These are phyloP conservation scores for Thermothelomyces thermophilus DNA, from an alignment of 2,329 filamentous ascomycete species.

Conservation along the genomic window DNA sequence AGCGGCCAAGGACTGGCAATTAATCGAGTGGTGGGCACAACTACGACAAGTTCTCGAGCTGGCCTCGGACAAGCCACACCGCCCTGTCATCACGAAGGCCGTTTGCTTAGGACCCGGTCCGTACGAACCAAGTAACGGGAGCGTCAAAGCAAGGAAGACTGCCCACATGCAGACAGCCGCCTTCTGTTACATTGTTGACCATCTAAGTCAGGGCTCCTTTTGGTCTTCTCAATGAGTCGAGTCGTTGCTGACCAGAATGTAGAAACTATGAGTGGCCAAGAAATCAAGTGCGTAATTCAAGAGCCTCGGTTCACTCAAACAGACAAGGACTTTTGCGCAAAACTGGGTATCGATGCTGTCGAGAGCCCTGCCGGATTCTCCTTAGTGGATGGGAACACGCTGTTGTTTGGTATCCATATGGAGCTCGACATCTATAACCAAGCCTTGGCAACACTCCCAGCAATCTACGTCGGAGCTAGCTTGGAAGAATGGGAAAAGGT, in stretches of 20 bases:
- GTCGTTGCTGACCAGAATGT: not conserved
- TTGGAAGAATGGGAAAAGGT: slow-evolving; percentile 42
- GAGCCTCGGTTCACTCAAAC: slow-evolving; percentile 46
- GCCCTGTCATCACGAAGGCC: slow-evolving; percentile 34
- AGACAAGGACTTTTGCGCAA: slow-evolving; percentile 46
- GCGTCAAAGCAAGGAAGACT: slow-evolving; percentile 39
- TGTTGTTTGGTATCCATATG: slow-evolving; percentile 59
- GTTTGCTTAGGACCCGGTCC: slow-evolving; percentile 51
- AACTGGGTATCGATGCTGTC: slow-evolving; percentile 47
- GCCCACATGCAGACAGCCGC: slow-evolving; percentile 48
- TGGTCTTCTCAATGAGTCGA: too few relatives aligned
- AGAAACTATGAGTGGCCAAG: slow-evolving; percentile 23
- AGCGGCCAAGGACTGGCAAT: slow-evolving; percentile 21
- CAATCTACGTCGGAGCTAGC: slow-evolving; percentile 52
- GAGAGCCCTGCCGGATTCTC: slow-evolving; percentile 48
- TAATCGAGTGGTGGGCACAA: slow-evolving; percentile 25
- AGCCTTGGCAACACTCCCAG: slow-evolving; percentile 44
- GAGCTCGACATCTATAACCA: slow-evolving; percentile 47
- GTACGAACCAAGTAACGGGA: slow-evolving; percentile 45
- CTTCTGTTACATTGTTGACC: slow-evolving; percentile 42
- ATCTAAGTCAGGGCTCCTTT: slow-evolving; percentile 32
- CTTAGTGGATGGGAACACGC: slow-evolving; percentile 39
- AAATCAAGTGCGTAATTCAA: slow-evolving; percentile 45
- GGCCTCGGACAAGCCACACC: slow-evolving; percentile 16
- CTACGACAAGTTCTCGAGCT: slow-evolving; percentile 32